These are phyloP conservation scores for Kwoniella mangroviensis DNA, from an alignment of 768 basidiomycete species.

Conservation along the genomic window DNA sequence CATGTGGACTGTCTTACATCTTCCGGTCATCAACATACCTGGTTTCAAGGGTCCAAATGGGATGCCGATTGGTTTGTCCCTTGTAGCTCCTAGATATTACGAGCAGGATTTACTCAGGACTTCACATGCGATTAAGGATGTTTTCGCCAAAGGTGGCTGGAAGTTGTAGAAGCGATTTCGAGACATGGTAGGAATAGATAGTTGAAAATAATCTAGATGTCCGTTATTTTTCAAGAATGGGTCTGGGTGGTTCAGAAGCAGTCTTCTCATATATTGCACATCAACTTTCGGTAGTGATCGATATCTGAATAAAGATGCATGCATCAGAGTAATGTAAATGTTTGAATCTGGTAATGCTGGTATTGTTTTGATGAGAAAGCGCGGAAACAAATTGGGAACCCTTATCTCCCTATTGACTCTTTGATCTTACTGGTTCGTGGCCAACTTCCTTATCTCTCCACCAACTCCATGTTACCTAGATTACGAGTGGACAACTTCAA, in stretches of 20 bases:
- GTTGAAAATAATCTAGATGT: not conserved
- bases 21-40: slow-evolving; percentile 27
- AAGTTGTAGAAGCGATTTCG: not conserved
- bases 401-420: not conserved
- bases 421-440: not conserved
- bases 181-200: not conserved
- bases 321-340: not conserved
- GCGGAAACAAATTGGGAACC: not conserved
- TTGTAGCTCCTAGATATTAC: slow-evolving; percentile 22
- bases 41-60: slow-evolving; percentile 28
- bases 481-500: too few species aligned
- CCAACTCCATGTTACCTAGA: too few species aligned
- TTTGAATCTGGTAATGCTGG: not conserved
- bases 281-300: too few species aligned
- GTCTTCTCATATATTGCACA: too few species aligned
- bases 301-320: not conserved
- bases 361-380: not conserved
- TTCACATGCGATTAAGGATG: slow-evolving; percentile 12
- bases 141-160: slow-evolving; percentile 26
- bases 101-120: slow-evolving; percentile 23
- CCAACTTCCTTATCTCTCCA: not conserved
- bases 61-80: slow-evolving; percentile 28
- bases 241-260: too few species aligned
- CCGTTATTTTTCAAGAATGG: too few species aligned
- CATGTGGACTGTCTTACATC: slow-evolving; percentile 31